Percentiles rank a stretch among this genome's conserved stretches.
Evolutionary conservation across 768 basidiomycete species (phyloP).

Genomic region (Trametes sanguinea): DNA sequence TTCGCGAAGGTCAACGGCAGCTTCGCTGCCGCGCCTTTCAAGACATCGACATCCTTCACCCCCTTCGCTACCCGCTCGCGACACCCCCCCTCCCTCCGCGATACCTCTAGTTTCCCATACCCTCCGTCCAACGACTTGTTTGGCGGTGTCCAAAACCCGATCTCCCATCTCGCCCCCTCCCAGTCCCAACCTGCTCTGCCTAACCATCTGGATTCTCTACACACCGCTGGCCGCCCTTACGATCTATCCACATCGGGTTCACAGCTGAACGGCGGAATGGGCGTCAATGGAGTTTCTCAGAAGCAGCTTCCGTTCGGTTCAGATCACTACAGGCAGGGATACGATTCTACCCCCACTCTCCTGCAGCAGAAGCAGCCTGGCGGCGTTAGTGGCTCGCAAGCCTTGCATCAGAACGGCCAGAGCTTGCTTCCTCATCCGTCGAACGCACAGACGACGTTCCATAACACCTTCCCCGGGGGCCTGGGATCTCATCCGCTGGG

Average conservation of each 20-base stretch:
- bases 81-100: slow-evolving; percentile 34
- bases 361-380: slow-evolving; percentile 23
- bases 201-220: slow-evolving; percentile 18
- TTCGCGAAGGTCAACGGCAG: slow-evolving; percentile 35
- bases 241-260: slow-evolving; percentile 36
- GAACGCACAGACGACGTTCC: slow-evolving; percentile 33
- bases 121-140: slow-evolving; percentile 28
- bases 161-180: slow-evolving; percentile 38
- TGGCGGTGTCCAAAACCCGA: slow-evolving; percentile 28
- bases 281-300: slow-evolving; percentile 17
- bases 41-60: slow-evolving; percentile 36
- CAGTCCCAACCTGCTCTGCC: slow-evolving; percentile 35
- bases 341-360: slow-evolving; percentile 24
- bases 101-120: slow-evolving; percentile 32
- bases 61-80: slow-evolving; percentile 40
- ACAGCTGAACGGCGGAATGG: slow-evolving; percentile 19
- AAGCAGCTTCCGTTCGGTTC: slow-evolving; percentile 23
- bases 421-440: slow-evolving; percentile 36
- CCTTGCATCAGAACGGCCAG: slow-evolving; percentile 31
- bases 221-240: slow-evolving; percentile 33
- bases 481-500: slow-evolving; percentile 37
- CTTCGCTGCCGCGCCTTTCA: slow-evolving; percentile 38
- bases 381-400: slow-evolving; percentile 9
- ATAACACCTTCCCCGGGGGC: slow-evolving; percentile 40
- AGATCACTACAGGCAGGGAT: slow-evolving; percentile 27